Conservation (phyloP, 768 basidiomycete species). For the Trichaptum fuscoviolaceum region DNA sequence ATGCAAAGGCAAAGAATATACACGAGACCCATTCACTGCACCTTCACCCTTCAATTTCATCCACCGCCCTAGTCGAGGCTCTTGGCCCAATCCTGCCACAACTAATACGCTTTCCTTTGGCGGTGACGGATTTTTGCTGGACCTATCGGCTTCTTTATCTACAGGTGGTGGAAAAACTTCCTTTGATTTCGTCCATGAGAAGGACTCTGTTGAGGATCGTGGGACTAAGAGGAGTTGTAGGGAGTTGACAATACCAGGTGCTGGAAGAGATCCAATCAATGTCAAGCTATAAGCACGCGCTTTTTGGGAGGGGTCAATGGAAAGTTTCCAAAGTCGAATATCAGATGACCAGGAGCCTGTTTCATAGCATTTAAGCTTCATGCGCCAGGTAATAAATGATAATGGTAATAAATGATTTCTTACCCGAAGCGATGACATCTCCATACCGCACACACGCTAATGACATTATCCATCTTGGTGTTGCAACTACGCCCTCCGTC, state of each 20-base stretch:
- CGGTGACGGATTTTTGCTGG: conserved; percentile 17
- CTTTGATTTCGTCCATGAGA: conserved; percentile 31
- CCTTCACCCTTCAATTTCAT: conserved; percentile 65
- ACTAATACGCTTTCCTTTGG: conserved; percentile 43
- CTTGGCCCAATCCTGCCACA: conserved; percentile 79
- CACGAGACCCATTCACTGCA: conserved; percentile 65
- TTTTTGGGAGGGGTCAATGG: conserved; percentile 57
- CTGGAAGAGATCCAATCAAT: conserved; percentile 55
- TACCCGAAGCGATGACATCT: conserved; percentile 87
- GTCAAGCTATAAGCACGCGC: conserved; percentile 46
- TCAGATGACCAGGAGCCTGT: conserved; percentile 91
- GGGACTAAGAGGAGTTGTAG: conserved; percentile 69
- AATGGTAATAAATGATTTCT: too few species aligned
- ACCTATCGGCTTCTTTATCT: conserved; percentile 7
- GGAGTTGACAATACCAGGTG: conserved; percentile 83
- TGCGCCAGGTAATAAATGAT: background rate
- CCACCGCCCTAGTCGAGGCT: conserved; percentile 90
- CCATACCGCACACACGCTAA: conserved; percentile 81
- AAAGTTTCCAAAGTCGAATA: conserved; percentile 86
- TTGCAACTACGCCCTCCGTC: conserved; percentile 67
- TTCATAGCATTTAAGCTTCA: background rate
- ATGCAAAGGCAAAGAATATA: conserved; percentile 51
- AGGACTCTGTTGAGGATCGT: conserved; percentile 33
- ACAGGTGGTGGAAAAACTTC: too few species aligned
- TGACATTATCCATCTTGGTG: conserved; percentile 89